Percentiles rank a stretch among this genome's conserved stretches.
These are phyloP conservation scores for Geranium rotundifolium DNA, from an alignment of 345 rosid genomes.

Conservation along the genomic window DNA sequence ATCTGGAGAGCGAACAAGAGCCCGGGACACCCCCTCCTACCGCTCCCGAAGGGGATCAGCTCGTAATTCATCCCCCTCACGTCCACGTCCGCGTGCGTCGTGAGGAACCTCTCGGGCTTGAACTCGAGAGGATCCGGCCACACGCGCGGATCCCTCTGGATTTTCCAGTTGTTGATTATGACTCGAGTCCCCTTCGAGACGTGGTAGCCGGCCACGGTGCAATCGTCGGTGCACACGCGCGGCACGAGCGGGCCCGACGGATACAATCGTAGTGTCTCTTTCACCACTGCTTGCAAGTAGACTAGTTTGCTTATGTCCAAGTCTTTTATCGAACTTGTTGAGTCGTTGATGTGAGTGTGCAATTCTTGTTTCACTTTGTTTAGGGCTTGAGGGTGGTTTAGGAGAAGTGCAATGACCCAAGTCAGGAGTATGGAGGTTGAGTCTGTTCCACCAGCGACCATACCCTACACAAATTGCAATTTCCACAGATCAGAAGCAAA, in stretches of 20 bases:
- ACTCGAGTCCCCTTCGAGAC: constrained; percentile 17
- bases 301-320: background rate
- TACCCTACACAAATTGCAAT: background rate
- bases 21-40: constrained; percentile 28
- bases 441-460: background rate
- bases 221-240: constrained; percentile 16
- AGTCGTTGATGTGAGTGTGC: background rate
- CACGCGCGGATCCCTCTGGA: constrained; percentile 20
- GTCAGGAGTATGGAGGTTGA: background rate
- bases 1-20: constrained; percentile 15
- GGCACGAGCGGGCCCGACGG: constrained; percentile 20
- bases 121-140: constrained; percentile 21
- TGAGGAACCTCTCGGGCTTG: constrained; percentile 19
- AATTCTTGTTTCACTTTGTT: background rate
- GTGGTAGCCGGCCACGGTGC: constrained; percentile 9
- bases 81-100: constrained; percentile 11
- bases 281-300: constrained; percentile 18
- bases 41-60: constrained; percentile 18
- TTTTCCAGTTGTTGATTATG: constrained; percentile 10
- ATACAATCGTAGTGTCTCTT: constrained; percentile 27
- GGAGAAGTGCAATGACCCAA: constrained; percentile 1
- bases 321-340: background rate
- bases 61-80: constrained; percentile 14
- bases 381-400: background rate
- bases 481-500: too few species aligned